Evolutionary conservation across 345 rosid species (phyloP).

Genomic region (Melaleuca quinquenervia): DNA sequence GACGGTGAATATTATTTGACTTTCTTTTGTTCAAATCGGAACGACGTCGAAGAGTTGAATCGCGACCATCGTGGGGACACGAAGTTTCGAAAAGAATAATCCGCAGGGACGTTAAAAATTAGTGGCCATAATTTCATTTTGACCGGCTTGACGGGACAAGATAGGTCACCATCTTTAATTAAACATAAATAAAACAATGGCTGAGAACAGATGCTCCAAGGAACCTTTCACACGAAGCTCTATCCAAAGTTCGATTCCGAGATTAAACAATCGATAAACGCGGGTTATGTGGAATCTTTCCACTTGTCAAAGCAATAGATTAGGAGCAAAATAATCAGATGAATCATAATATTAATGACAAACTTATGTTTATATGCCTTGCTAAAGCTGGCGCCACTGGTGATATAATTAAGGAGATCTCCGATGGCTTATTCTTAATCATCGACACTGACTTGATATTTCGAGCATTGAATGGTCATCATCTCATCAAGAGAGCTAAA

Average conservation of each 20-base stretch:
- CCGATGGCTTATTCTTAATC: neutral
- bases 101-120: neutral
- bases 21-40: neutral
- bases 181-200: neutral
- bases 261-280: neutral
- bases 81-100: neutral
- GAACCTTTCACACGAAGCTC: neutral
- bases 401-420: neutral
- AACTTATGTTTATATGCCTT: neutral
- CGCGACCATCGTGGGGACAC: neutral
- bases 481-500: neutral
- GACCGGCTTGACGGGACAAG: neutral
- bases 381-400: neutral
- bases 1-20: neutral
- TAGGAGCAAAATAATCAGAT: neutral
- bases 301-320: neutral
- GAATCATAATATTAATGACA: neutral
- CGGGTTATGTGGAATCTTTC: neutral
- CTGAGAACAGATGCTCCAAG: neutral
- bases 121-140: neutral
- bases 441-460: neutral
- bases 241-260: neutral
- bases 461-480: neutral
- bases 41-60: neutral
- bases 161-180: neutral